Conservation (phyloP, 208 protist genomes). For the Leishmania braziliensis region DNA sequence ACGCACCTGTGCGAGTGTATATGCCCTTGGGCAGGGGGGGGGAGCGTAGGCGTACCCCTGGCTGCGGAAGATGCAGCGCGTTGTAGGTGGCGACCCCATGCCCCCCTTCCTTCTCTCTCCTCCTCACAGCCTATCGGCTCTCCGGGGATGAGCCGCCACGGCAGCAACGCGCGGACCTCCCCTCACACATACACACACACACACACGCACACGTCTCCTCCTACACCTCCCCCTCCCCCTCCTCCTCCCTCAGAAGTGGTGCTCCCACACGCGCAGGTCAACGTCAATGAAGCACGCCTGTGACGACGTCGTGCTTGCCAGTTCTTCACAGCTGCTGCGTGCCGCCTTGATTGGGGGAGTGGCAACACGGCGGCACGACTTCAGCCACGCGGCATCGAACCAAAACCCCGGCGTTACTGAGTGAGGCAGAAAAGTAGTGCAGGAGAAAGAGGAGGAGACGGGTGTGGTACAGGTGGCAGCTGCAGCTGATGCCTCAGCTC, state of each 20-base stretch:
- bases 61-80: neutral
- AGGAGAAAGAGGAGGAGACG: neutral
- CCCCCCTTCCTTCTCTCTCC: neutral
- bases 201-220: neutral
- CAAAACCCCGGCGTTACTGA: neutral
- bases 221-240: neutral
- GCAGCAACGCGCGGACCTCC: neutral
- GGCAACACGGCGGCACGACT: slow-evolving; percentile 15
- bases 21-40: neutral
- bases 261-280: slow-evolving; percentile 30
- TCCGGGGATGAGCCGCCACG: neutral
- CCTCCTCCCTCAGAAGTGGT: slow-evolving; percentile 7
- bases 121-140: neutral
- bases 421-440: neutral
- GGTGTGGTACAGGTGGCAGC: neutral
- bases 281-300: neutral
- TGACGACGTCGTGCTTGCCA: neutral
- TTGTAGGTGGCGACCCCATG: neutral
- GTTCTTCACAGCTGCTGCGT: neutral
- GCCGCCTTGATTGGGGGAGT: no score
- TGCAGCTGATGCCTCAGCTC: neutral
- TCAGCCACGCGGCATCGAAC: slow-evolving; percentile 26
- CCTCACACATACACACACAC: neutral
- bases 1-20: neutral
- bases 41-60: neutral